Conservation (phyloP, 257 asterid genomes). For the Nicotiana paniculata region DNA sequence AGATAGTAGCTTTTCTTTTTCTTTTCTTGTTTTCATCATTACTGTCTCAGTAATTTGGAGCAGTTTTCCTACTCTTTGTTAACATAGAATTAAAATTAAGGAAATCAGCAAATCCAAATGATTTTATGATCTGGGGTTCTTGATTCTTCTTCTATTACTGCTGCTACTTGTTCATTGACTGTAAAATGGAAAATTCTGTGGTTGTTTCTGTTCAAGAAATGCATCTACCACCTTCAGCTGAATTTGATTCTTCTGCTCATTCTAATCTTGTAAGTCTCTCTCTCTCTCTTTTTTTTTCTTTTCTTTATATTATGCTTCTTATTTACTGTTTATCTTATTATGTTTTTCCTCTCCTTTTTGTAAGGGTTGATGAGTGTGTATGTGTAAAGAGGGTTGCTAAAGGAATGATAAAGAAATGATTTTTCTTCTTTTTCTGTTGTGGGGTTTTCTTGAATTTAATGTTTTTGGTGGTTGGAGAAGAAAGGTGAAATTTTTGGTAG, state of each 20-base stretch:
- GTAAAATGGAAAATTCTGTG: conserved; percentile 5
- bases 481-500: background rate
- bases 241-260: conserved; percentile 4
- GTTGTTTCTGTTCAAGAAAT: conserved; percentile 3
- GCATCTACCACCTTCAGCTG: conserved; percentile 3
- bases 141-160: background rate
- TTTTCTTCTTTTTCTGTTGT: background rate
- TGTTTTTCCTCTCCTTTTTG: background rate
- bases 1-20: background rate
- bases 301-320: background rate
- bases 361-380: background rate
- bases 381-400: background rate
- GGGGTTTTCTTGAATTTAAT: background rate
- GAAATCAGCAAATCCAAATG: background rate
- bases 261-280: background rate
- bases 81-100: background rate
- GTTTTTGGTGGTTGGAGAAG: background rate
- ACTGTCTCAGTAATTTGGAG: background rate
- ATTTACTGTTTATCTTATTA: background rate
- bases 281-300: background rate
- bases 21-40: conserved; percentile 19
- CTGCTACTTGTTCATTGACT: background rate
- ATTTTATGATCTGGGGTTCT: background rate
- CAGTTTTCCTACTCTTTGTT: background rate
- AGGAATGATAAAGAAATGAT: background rate